Conservation (phyloP, 192 early-diverging fungal genomes). For the Backusella sp. region DNA sequence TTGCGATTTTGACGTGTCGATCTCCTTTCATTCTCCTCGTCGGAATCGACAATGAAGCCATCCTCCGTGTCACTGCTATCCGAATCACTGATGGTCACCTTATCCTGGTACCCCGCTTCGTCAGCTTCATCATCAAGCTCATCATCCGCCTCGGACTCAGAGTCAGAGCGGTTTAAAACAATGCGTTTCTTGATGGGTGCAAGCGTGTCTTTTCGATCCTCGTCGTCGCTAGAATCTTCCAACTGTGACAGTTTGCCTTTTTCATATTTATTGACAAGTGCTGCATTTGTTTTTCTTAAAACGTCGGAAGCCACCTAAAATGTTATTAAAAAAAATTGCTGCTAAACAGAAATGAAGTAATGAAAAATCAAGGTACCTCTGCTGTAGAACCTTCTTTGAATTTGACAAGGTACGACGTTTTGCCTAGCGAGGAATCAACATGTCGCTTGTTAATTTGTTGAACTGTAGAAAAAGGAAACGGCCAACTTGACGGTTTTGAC, state of each 20-base stretch:
- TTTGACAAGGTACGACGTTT: background rate
- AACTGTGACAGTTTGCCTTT: background rate
- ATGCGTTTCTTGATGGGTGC: background rate
- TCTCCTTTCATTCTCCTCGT: background rate
- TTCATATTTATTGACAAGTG: background rate
- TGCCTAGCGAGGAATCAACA: background rate
- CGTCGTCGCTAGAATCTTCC: background rate
- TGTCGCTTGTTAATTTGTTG: background rate
- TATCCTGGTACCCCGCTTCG: background rate
- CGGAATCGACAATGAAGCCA: background rate
- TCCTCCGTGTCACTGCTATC: background rate
- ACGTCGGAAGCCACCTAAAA: background rate
- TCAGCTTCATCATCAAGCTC: background rate
- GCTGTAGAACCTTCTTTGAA: background rate
- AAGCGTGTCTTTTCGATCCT: background rate
- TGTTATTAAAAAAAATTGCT: background rate
- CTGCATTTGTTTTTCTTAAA: background rate
- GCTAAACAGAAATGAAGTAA: background rate
- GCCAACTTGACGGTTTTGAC: background rate
- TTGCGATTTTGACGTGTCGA: background rate
- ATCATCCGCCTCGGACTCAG: background rate
- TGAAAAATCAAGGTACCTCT: background rate
- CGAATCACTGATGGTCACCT: background rate
- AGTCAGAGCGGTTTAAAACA: background rate
- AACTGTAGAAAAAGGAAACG: background rate